phyloP scores from a whole-genome alignment of 1,284 basidiomycete species.

The Takashimella tepidaria region DNA sequence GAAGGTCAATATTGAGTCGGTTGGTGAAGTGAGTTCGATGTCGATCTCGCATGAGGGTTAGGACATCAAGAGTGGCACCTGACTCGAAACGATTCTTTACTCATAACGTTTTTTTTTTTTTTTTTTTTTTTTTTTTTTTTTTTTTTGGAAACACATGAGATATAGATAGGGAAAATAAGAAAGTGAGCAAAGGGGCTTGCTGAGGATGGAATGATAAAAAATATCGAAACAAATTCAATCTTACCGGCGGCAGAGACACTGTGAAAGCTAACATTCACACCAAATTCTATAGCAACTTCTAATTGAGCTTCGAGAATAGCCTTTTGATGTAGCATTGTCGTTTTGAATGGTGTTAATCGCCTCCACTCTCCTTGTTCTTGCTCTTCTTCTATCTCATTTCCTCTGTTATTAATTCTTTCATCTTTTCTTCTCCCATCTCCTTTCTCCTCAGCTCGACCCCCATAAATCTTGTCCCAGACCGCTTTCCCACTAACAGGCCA shows the following conservation, averaged over 20 bases:
- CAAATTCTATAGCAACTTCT: slow-evolving; percentile 45
- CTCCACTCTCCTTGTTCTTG: slow-evolving; percentile 18
- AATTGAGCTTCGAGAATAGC: slow-evolving; percentile 44
- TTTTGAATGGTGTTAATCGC: slow-evolving; percentile 44
- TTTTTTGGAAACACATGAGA: too few relatives aligned
- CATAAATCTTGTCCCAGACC: not conserved
- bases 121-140: too few relatives aligned
- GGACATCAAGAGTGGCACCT: slow-evolving; percentile 44
- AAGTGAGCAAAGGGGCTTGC: too few relatives aligned
- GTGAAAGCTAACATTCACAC: slow-evolving; percentile 48
- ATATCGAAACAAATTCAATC: slow-evolving; percentile 6
- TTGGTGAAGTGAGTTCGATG: slow-evolving; percentile 28
- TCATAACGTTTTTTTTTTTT: too few relatives aligned
- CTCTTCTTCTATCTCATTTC: not conserved
- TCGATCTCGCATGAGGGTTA: slow-evolving; percentile 31
- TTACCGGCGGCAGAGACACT: slow-evolving; percentile 45
- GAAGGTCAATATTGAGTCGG: slow-evolving; percentile 45
- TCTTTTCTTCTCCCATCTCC: not conserved
- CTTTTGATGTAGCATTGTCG: slow-evolving; percentile 47
- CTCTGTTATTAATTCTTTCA: not conserved
- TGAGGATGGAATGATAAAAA: too few relatives aligned
- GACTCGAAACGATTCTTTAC: too few relatives aligned
- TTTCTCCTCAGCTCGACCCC: not conserved
- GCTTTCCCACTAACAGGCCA: slow-evolving; percentile 22
- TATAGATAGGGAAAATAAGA: too few relatives aligned